Evolutionary conservation across 2,329 filamentous ascomycete species (phyloP).

Genomic region (Thermothelomyces thermophilus): DNA sequence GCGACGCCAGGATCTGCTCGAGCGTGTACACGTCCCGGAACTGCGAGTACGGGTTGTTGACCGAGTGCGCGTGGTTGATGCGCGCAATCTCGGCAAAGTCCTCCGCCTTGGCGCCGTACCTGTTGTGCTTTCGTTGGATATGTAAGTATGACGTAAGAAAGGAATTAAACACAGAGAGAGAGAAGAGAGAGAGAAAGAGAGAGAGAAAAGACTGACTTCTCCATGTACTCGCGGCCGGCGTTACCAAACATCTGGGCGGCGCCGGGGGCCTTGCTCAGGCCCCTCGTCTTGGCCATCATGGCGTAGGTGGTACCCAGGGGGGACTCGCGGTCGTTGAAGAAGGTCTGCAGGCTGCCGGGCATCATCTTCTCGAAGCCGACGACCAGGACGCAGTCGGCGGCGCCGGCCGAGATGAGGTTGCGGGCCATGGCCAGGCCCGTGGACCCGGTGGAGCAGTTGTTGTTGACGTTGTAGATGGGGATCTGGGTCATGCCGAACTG

Average conservation of each 20-base stretch:
- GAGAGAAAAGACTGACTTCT: conserved; percentile 53
- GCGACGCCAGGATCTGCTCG: conserved; percentile 68
- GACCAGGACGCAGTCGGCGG: conserved; percentile 81
- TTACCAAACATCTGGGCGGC: conserved; percentile 95
- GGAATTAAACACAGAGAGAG: not conserved
- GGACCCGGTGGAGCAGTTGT: conserved; percentile 95
- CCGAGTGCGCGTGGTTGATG: conserved; percentile 86
- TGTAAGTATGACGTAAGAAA: not conserved
- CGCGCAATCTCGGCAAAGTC: conserved; percentile 95
- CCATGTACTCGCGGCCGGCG: conserved; percentile 88
- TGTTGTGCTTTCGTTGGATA: conserved; percentile 32
- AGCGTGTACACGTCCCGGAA: conserved; percentile 88
- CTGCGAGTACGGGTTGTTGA: conserved; percentile 84
- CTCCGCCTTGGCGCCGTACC: conserved; percentile 71
- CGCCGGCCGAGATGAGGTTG: conserved; percentile 71
- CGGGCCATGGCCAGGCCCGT: conserved; percentile 82
- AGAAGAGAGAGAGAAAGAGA: not conserved
- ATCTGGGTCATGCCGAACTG: conserved; percentile 97
- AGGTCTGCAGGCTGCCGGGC: conserved; percentile 73
- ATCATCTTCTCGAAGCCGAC: conserved; percentile 99
- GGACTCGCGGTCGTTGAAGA: conserved; percentile 79
- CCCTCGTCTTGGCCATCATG: conserved; percentile 80
- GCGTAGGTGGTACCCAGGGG: conserved; percentile 64
- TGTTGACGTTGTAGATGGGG: conserved; percentile 97
- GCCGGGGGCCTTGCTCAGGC: conserved; percentile 72